Conservation (phyloP, 768 basidiomycete species). For the Trametes sanguinea region DNA sequence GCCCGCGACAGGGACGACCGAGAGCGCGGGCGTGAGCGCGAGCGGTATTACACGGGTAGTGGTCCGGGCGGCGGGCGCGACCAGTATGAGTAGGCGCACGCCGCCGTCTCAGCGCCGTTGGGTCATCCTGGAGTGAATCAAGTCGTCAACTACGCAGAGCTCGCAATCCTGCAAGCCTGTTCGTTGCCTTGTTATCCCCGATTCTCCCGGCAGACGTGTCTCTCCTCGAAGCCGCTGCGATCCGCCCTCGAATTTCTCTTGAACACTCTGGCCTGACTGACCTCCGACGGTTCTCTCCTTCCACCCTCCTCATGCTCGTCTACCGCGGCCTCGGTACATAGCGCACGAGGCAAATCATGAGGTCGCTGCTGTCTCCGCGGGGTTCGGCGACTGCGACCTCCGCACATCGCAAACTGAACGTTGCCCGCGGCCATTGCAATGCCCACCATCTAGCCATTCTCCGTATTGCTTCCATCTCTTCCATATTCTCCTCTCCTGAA, state of each 20-base stretch:
- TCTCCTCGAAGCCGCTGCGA: too few species aligned
- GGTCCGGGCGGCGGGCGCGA: constrained; percentile 12
- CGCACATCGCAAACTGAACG: not conserved
- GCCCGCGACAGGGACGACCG: constrained; percentile 1
- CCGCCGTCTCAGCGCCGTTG: not conserved
- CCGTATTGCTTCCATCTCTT: constrained; percentile 4
- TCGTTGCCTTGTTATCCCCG: not conserved
- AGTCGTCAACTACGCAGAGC: not conserved
- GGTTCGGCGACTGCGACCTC: not conserved
- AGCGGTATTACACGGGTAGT: constrained; percentile 12
- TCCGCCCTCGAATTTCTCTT: too few species aligned
- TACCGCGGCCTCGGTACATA: not conserved
- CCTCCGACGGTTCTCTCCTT: too few species aligned
- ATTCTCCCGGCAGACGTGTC: not conserved
- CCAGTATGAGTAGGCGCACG: constrained; percentile 15
- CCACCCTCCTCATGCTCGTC: too few species aligned
- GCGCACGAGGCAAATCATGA: not conserved
- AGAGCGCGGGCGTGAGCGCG: constrained; percentile 15
- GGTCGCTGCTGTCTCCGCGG: not conserved
- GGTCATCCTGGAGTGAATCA: not conserved
- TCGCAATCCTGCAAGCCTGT: not conserved
- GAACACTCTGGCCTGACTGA: too few species aligned
- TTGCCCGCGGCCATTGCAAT: not conserved
- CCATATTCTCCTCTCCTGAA: not conserved
- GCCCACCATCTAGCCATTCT: not conserved